Percentiles rank a stretch among this genome's conserved stretches.
Evolutionary conservation across 257 asterid genomes (phyloP).

Genomic region (Haberlea rhodopensis): DNA sequence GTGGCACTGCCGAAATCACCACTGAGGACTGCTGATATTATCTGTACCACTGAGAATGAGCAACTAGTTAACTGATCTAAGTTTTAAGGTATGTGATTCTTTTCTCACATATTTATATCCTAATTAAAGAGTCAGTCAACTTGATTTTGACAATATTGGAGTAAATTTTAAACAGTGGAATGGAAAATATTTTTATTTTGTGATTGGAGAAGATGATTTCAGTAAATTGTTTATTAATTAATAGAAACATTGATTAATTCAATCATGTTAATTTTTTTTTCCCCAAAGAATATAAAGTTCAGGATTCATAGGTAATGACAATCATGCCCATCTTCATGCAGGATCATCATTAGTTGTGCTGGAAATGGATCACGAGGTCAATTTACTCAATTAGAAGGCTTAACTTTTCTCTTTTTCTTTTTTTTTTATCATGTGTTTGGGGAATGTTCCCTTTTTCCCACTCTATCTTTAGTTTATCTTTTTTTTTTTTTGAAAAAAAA

Average conservation of each 20-base stretch:
- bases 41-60: constrained; percentile 46
- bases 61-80: constrained; percentile 51
- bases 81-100: constrained; percentile 22
- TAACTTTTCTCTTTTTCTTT: constrained; percentile 14
- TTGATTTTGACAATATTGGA: too few relatives aligned
- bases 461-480: not conserved
- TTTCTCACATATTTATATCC: not conserved
- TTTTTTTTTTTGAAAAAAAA: too few relatives aligned
- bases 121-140: not conserved
- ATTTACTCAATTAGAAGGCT: constrained; percentile 25
- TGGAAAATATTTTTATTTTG: not conserved
- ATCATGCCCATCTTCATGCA: constrained; percentile 22
- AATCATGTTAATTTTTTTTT: too few relatives aligned
- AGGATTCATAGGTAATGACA: not conserved
- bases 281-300: too few relatives aligned
- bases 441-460: not conserved
- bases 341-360: constrained; percentile 30
- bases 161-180: not conserved
- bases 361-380: not conserved
- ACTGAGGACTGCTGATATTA: constrained; percentile 38
- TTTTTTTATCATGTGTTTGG: not conserved
- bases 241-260: not conserved
- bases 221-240: not conserved
- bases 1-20: constrained; percentile 40
- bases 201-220: not conserved